A percentile compares a stretch with the other conserved stretches of the same genome.
Evolutionary conservation across 2,329 filamentous ascomycete genomes (phyloP).

Genomic region (Alternaria postmessia): DNA sequence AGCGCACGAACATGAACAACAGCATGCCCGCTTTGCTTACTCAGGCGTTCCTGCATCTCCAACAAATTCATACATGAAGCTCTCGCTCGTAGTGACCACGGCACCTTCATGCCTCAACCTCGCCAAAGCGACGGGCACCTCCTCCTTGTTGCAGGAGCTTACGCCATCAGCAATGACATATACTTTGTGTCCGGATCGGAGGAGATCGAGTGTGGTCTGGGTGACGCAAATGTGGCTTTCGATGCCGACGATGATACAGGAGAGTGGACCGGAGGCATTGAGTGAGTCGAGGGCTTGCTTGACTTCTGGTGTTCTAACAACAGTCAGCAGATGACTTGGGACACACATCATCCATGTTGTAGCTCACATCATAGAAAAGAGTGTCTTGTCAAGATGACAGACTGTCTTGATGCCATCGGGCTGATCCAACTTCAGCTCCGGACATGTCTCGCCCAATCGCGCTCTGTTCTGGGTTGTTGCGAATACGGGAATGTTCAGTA

Average conservation of each 20-base stretch:
- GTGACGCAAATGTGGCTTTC: conserved; percentile 95
- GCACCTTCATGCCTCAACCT: conserved; percentile 79
- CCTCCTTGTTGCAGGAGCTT: conserved; percentile 83
- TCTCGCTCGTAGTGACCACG: conserved; percentile 85
- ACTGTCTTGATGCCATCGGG: conserved; percentile 61
- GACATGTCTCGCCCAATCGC: conserved; percentile 80
- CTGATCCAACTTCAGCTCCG: conserved; percentile 68
- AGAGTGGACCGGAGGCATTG: conserved; percentile 32
- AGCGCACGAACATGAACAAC: background rate
- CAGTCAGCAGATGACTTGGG: background rate
- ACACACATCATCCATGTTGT: background rate
- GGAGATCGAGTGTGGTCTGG: conserved; percentile 82
- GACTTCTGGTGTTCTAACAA: conserved; percentile 67
- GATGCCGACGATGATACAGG: conserved; percentile 84
- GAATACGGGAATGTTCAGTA: conserved; percentile 79
- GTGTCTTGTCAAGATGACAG: conserved; percentile 80
- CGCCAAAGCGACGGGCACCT: conserved; percentile 80
- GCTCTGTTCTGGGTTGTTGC: conserved; percentile 84
- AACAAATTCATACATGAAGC: conserved; percentile 87
- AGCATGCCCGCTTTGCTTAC: conserved; percentile 35
- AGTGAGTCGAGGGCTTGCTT: conserved; percentile 54
- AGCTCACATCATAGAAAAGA: conserved; percentile 79
- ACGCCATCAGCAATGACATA: conserved; percentile 91
- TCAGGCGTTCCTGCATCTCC: conserved; percentile 77
- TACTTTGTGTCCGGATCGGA: conserved; percentile 77